These are phyloP conservation scores for Tolypocladium nubicola DNA, from an alignment of 2,329 filamentous ascomycete species.

Conservation along the genomic window DNA sequence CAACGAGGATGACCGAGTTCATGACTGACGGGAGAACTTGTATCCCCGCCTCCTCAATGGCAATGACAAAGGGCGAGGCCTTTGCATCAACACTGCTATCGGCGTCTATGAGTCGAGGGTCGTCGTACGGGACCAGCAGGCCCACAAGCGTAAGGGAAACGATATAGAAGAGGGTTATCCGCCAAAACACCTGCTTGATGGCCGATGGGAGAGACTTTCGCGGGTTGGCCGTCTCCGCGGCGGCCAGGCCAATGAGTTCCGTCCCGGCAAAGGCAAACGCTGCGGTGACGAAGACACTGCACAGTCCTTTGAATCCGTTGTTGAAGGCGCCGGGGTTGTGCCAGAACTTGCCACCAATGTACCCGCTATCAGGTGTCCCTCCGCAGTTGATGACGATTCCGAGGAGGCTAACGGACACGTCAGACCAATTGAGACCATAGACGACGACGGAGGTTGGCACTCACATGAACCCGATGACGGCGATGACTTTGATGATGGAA, in stretches of 20 bases:
- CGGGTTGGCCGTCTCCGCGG: conserved; percentile 67
- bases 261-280: conserved; percentile 70
- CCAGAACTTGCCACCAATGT: conserved; percentile 77
- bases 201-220: conserved; percentile 75
- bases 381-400: conserved; percentile 80
- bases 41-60: conserved; percentile 77
- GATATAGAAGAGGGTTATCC: conserved; percentile 83
- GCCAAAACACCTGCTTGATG: conserved; percentile 92
- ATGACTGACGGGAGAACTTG: conserved; percentile 74
- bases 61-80: conserved; percentile 87
- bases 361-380: conserved; percentile 60
- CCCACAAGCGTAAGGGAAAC: conserved; percentile 73
- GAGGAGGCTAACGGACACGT: conserved; percentile 48
- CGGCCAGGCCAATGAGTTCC: conserved; percentile 65
- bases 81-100: conserved; percentile 52
- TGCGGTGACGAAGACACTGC: conserved; percentile 65
- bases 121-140: conserved; percentile 66
- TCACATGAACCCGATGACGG: conserved; percentile 81
- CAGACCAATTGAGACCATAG: neutral
- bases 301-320: conserved; percentile 75
- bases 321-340: conserved; percentile 70
- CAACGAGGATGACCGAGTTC: conserved; percentile 86
- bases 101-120: conserved; percentile 50
- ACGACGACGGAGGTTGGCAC: conserved; percentile 15
- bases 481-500: conserved; percentile 73